These are phyloP conservation scores for Plasmodium knowlesi DNA, from an alignment of 169 alveolate genomes.

Conservation along the genomic window DNA sequence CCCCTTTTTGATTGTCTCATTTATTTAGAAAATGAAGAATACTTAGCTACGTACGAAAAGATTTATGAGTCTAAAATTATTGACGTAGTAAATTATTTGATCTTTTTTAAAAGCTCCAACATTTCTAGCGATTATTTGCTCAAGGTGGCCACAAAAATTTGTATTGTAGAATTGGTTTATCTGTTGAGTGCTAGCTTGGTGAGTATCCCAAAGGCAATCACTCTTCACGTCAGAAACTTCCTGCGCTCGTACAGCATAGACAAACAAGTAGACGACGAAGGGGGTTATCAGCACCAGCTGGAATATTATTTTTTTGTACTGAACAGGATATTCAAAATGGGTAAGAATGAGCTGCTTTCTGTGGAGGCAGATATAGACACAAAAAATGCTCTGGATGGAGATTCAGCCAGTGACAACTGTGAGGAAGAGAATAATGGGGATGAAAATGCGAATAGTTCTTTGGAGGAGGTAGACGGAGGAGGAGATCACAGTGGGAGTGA, in stretches of 20 bases:
- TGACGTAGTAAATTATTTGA: slow-evolving; percentile 40
- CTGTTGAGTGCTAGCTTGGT: slow-evolving; percentile 29
- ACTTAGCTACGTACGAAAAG: slow-evolving; percentile 41
- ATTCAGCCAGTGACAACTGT: neutral
- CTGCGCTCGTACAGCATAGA: neutral
- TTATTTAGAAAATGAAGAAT: slow-evolving; percentile 48
- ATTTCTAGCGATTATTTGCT: slow-evolving; percentile 27
- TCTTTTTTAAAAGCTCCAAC: slow-evolving; percentile 5
- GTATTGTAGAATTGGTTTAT: slow-evolving; percentile 43
- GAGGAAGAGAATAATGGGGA: slow-evolving; percentile 4
- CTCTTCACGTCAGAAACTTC: slow-evolving; percentile 2
- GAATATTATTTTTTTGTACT: slow-evolving; percentile 38
- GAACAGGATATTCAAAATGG: slow-evolving; percentile 27
- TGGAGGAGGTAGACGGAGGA: neutral
- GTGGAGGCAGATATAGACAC: neutral
- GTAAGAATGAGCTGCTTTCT: slow-evolving; percentile 6
- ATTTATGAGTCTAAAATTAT: slow-evolving; percentile 53
- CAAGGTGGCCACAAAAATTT: slow-evolving; percentile 35
- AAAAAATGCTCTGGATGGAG: neutral
- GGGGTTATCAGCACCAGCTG: neutral
- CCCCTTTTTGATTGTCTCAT: slow-evolving; percentile 29
- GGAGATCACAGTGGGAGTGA: neutral
- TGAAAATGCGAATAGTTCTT: neutral
- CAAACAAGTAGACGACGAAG: neutral
- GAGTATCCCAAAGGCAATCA: slow-evolving; percentile 25